Percentiles rank a stretch among this genome's conserved stretches.
Conservation (phyloP, 805 yeast genomes). For the Saccharomycopsis schoenii region DNA sequence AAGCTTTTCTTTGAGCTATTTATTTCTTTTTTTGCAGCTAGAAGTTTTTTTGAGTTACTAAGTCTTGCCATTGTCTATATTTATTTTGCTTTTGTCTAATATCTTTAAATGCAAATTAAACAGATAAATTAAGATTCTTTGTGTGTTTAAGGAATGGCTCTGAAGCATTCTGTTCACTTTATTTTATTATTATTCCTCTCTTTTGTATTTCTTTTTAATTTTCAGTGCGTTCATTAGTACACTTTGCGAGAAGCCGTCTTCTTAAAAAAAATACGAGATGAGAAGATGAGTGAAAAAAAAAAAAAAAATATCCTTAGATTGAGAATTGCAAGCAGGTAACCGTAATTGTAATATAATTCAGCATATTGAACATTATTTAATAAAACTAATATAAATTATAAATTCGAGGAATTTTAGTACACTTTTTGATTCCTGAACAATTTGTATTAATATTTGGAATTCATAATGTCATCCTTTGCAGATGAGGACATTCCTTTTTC, state of each 20-base stretch:
- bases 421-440: background rate
- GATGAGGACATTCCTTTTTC: conserved; percentile 4
- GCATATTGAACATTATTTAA: background rate
- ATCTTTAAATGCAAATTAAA: too few species aligned
- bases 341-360: background rate
- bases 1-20: background rate
- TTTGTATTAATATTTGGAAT: too few species aligned
- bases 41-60: background rate
- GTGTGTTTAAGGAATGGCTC: too few species aligned
- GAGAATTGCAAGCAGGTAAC: background rate
- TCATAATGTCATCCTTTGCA: background rate
- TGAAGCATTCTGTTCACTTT: too few species aligned
- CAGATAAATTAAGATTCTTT: too few species aligned
- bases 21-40: background rate
- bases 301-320: background rate
- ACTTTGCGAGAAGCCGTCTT: background rate
- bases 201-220: background rate
- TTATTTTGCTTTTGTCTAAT: too few species aligned
- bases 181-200: background rate
- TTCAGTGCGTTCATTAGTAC: background rate
- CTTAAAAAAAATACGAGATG: background rate
- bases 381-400: background rate
- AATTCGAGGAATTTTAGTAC: background rate
- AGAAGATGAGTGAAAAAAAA: background rate
- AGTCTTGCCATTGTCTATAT: background rate